Conservation (phyloP, 495 filamentous ascomycete species). For the Podospora appendiculata region DNA sequence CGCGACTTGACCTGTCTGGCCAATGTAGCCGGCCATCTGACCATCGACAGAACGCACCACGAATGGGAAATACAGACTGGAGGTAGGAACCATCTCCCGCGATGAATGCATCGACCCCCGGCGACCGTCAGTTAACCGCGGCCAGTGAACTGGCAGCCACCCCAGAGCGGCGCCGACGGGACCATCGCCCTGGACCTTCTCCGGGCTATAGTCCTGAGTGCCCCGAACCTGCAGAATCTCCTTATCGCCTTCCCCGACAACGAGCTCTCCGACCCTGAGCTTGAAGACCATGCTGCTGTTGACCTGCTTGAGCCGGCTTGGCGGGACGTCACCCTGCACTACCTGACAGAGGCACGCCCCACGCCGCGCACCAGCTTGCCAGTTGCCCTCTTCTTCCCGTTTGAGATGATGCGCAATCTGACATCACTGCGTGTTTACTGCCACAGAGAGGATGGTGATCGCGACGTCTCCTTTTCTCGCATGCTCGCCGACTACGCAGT, state of each 20-base stretch:
- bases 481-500: constrained; percentile 21
- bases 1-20: constrained; percentile 20
- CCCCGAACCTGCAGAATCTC: constrained; percentile 19
- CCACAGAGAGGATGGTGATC: constrained; percentile 19
- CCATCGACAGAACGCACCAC: constrained; percentile 6
- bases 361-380: neutral
- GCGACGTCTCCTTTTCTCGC: constrained; percentile 15
- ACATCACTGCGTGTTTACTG: constrained; percentile 25
- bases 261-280: constrained; percentile 1
- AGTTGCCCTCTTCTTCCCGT: constrained; percentile 9
- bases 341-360: constrained; percentile 2
- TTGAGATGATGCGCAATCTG: constrained; percentile 11
- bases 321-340: constrained; percentile 9
- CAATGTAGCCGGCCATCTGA: constrained; percentile 13
- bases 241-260: constrained; percentile 23
- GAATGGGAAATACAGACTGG: constrained; percentile 17
- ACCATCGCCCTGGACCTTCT: constrained; percentile 17
- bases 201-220: constrained; percentile 9
- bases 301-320: constrained; percentile 6
- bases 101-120: neutral
- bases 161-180: neutral
- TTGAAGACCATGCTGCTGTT: neutral
- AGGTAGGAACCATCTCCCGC: constrained; percentile 10
- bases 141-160: constrained; percentile 12
- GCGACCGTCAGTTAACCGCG: constrained; percentile 8